These are phyloP conservation scores for Ajuga chamaepitys DNA, from an alignment of 257 asterid species.

Conservation along the genomic window DNA sequence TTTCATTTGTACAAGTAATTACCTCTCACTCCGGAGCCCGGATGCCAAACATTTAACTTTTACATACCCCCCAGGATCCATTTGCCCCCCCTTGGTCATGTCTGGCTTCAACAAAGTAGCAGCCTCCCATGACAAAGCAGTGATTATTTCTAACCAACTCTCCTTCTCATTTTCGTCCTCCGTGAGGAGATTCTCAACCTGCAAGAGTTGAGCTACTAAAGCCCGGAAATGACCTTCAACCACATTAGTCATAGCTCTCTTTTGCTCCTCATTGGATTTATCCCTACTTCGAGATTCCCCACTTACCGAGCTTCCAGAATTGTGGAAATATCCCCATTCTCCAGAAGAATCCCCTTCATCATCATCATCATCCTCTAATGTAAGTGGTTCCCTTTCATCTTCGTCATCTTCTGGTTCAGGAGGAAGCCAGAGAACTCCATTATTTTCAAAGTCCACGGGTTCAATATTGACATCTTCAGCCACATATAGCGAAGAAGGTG, in stretches of 20 bases:
- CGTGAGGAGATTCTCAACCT: constrained; percentile 72
- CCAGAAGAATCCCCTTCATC: constrained; percentile 75
- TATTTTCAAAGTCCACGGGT: constrained; percentile 86
- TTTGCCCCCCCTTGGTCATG: constrained; percentile 86
- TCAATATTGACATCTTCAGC: constrained; percentile 57
- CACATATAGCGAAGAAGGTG: constrained; percentile 69
- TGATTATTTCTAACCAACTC: constrained; percentile 88
- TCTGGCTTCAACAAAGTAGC: constrained; percentile 87
- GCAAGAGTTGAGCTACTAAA: constrained; percentile 86
- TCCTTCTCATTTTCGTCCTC: constrained; percentile 74
- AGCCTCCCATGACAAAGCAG: constrained; percentile 93
- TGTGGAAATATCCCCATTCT: constrained; percentile 69
- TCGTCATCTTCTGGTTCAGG: constrained; percentile 98
- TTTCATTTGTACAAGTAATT: constrained; percentile 15
- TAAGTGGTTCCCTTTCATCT: constrained; percentile 69
- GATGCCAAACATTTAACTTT: constrained; percentile 91
- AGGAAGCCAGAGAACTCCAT: constrained; percentile 92
- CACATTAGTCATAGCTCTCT: constrained; percentile 69
- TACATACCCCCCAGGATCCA: constrained; percentile 96
- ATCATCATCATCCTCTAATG: constrained; percentile 63
- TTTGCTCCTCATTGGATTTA: constrained; percentile 82
- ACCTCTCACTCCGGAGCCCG: constrained; percentile 89
- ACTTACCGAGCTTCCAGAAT: constrained; percentile 73
- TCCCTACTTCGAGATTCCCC: constrained; percentile 78
- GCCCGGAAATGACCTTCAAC: constrained; percentile 95